These are phyloP conservation scores for Ilyonectria robusta DNA, from an alignment of 2,329 filamentous ascomycete species.

Conservation along the genomic window DNA sequence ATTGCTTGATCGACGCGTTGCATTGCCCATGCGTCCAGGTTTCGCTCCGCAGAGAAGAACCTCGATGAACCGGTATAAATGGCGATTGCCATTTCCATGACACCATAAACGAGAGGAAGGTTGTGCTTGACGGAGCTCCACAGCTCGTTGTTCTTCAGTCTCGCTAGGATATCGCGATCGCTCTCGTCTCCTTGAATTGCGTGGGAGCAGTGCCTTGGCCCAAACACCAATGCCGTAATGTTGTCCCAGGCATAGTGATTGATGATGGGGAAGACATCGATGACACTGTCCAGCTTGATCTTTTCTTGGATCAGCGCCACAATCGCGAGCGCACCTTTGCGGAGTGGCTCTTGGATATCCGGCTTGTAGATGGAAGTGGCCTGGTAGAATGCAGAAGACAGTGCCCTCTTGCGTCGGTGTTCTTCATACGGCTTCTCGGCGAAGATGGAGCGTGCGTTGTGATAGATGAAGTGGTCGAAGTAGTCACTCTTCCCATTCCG, in stretches of 20 bases:
- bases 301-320: not conserved
- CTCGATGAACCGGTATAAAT: not conserved
- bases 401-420: constrained; percentile 11
- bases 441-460: constrained; percentile 12
- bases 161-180: not conserved
- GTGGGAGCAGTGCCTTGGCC: not conserved
- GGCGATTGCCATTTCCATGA: not conserved
- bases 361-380: constrained; percentile 14
- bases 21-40: not conserved
- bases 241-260: not conserved
- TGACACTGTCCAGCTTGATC: not conserved
- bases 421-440: constrained; percentile 10
- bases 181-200: not conserved
- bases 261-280: not conserved
- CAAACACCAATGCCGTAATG: not conserved
- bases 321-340: not conserved
- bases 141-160: constrained; percentile 14
- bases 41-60: not conserved
- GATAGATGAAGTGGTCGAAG: constrained; percentile 13
- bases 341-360: constrained; percentile 6
- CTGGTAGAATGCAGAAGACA: constrained; percentile 15
- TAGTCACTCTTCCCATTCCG: constrained; percentile 19
- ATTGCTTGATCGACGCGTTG: not conserved
- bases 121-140: constrained; percentile 18
- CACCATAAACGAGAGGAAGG: constrained; percentile 2